A percentile compares a stretch with the other conserved stretches of the same genome.
phyloP scores from a whole-genome alignment of 148 eudicot genomes.

The Pharnaceum exiguum region DNA sequence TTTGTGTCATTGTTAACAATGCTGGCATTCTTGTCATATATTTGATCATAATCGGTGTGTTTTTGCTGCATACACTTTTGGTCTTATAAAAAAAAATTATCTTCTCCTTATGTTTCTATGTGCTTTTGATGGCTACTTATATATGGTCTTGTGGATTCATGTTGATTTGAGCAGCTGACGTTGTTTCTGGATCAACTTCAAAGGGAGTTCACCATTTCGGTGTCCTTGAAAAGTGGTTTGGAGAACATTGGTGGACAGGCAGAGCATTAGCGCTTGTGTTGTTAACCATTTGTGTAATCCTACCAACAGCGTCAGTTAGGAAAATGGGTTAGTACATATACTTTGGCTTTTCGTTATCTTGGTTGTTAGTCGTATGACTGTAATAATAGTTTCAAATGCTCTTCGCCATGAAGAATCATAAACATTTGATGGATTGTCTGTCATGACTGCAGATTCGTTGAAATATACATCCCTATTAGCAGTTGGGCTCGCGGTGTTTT shows the following conservation, averaged over 20 bases:
- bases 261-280: conserved; percentile 52
- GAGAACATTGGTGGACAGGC: conserved; percentile 60
- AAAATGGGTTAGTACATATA: conserved; percentile 69
- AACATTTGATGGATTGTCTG: not conserved
- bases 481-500: conserved; percentile 73
- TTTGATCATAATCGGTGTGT: conserved; percentile 89
- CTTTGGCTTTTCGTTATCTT: not conserved
- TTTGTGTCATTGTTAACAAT: conserved; percentile 72
- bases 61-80: no score
- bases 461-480: conserved; percentile 82
- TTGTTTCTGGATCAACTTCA: conserved; percentile 68
- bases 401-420: not conserved
- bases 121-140: not conserved
- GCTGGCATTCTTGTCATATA: conserved; percentile 69
- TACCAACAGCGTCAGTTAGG: conserved; percentile 63
- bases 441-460: conserved; percentile 63
- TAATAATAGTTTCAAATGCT: not conserved
- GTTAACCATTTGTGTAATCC: conserved; percentile 42
- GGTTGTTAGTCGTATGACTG: not conserved
- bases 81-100: no score
- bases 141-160: conserved; percentile 2
- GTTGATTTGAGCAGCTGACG: conserved; percentile 45
- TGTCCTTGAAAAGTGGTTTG: conserved; percentile 72
- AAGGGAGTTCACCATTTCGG: conserved; percentile 69
- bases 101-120: not conserved